Evolutionary conservation across 2,329 filamentous ascomycete genomes (phyloP).

Genomic region (Neofusicoccum laricinum): DNA sequence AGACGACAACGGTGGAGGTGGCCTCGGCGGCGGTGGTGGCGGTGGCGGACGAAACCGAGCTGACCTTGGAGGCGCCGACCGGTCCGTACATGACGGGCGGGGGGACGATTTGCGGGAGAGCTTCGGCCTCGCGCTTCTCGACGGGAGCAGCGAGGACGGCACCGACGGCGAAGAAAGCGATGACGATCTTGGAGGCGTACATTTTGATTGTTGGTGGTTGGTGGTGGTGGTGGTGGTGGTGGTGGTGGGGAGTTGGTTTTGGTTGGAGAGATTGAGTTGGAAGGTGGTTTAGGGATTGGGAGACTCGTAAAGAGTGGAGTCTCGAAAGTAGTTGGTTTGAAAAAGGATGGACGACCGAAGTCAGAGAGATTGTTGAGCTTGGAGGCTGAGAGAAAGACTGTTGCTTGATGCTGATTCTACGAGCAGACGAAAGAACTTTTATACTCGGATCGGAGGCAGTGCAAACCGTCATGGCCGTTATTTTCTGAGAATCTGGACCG

Average conservation of each 20-base stretch:
- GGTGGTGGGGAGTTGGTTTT: background rate
- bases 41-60: background rate
- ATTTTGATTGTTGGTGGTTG: background rate
- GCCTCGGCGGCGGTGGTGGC: background rate
- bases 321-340: background rate
- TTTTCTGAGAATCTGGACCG: background rate
- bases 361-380: background rate
- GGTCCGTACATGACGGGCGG: background rate
- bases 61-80: background rate
- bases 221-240: too few species aligned
- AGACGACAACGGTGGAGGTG: background rate
- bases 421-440: background rate
- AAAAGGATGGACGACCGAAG: slow-evolving; percentile 4
- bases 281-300: background rate
- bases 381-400: background rate
- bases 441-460: background rate
- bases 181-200: background rate
- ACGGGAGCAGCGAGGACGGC: background rate
- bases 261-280: background rate
- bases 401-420: background rate
- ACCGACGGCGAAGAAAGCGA: background rate
- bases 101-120: background rate
- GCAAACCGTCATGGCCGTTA: background rate
- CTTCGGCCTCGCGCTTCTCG: background rate
- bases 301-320: background rate